Percentiles rank a stretch among this genome's conserved stretches.
Evolutionary conservation across 2,329 filamentous ascomycete genomes (phyloP).

Genomic region (Exophiala dermatitidis): DNA sequence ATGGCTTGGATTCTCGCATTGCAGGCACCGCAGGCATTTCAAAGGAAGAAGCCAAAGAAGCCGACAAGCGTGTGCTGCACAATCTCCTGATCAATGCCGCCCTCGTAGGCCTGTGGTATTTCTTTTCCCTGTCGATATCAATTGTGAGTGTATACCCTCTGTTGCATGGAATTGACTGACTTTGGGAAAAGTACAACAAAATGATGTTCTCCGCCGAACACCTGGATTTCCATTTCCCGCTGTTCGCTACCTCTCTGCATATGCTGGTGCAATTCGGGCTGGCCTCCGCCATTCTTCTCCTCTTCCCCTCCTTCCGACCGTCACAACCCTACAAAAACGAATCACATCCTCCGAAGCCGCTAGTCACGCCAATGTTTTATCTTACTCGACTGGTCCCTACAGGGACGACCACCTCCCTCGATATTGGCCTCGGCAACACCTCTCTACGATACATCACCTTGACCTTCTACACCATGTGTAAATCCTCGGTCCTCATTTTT

Average conservation of each 20-base stretch:
- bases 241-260: constrained; percentile 91
- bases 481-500: constrained; percentile 91
- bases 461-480: constrained; percentile 99
- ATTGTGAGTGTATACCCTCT: constrained; percentile 54
- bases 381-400: constrained; percentile 86
- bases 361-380: constrained; percentile 88
- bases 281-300: constrained; percentile 67
- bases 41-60: constrained; percentile 62
- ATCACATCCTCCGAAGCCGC: constrained; percentile 41
- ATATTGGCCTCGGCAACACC: constrained; percentile 93
- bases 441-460: constrained; percentile 92
- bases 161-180: constrained; percentile 14
- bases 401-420: constrained; percentile 83
- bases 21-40: constrained; percentile 50
- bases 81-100: constrained; percentile 65
- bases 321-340: constrained; percentile 32
- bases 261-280: constrained; percentile 92
- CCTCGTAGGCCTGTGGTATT: constrained; percentile 82
- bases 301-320: constrained; percentile 76
- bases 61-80: constrained; percentile 65
- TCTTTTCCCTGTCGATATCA: constrained; percentile 89
- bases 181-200: constrained; percentile 74
- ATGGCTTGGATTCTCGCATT: constrained; percentile 62
- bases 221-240: constrained; percentile 84
- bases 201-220: constrained; percentile 89